A percentile compares a stretch with the other conserved stretches of the same genome.
These are phyloP conservation scores for Volvariella surrecta DNA, from an alignment of 1,284 basidiomycete genomes.

Conservation along the genomic window DNA sequence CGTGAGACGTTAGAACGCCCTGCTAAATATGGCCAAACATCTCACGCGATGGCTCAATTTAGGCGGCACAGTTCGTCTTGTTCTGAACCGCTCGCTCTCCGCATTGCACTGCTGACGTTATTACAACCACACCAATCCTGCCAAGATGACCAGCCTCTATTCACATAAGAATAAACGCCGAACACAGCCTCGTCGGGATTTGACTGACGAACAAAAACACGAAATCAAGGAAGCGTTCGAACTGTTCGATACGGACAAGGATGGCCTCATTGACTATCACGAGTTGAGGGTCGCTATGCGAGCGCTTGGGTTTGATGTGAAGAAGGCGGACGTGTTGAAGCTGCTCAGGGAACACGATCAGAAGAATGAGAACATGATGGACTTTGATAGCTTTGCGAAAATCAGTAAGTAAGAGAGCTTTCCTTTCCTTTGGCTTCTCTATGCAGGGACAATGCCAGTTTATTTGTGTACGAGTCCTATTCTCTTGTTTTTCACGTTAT, in stretches of 20 bases:
- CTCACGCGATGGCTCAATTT: too few species aligned
- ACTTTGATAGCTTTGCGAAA: conserved; percentile 91
- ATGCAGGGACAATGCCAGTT: too few species aligned
- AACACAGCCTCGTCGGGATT: conserved; percentile 64
- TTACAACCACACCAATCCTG: too few species aligned
- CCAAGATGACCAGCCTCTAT: too few species aligned
- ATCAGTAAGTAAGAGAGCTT: conserved; percentile 66
- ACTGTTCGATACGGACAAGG: conserved; percentile 98
- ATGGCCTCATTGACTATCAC: conserved; percentile 95
- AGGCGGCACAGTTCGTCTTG: too few species aligned
- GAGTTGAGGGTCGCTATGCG: conserved; percentile 99
- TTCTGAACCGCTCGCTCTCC: too few species aligned
- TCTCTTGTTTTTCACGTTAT: conserved; percentile 1
- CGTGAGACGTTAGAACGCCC: too few species aligned
- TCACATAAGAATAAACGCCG: conserved; percentile 57
- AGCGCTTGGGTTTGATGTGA: conserved; percentile 94
- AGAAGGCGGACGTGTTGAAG: conserved; percentile 97
- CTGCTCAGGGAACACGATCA: conserved; percentile 91
- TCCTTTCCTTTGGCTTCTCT: conserved; percentile 2
- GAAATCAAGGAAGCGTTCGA: conserved; percentile 99
- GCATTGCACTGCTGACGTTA: too few species aligned
- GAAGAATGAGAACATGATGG: conserved; percentile 85
- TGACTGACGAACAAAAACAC: conserved; percentile 92
- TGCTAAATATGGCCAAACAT: too few species aligned
- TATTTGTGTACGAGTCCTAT: too few species aligned